Evolutionary conservation across 1,139 yeast genomes (phyloP).

Genomic region (Groenewaldozyma auringiensis): DNA sequence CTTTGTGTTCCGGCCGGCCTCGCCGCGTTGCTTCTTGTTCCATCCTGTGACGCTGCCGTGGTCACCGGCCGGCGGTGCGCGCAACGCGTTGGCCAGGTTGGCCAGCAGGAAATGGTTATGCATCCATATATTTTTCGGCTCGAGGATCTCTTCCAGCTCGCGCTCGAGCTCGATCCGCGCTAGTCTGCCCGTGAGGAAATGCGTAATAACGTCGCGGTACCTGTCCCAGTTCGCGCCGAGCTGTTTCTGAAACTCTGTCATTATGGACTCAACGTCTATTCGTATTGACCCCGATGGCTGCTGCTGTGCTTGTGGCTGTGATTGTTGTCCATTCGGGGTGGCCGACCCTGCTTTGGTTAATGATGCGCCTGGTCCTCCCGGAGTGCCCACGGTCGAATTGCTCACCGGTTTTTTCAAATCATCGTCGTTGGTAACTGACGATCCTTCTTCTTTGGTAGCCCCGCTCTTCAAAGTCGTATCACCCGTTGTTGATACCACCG

Average conservation of each 20-base stretch:
- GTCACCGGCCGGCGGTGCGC: slow-evolving; percentile 59
- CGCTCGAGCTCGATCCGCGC: slow-evolving; percentile 67
- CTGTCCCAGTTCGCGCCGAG: slow-evolving; percentile 78
- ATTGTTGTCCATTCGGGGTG: too few species aligned
- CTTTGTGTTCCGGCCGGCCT: slow-evolving; percentile 19
- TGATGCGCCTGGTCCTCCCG: slow-evolving; percentile 8
- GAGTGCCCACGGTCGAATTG: background rate
- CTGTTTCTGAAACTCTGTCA: slow-evolving; percentile 61
- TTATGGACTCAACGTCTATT: slow-evolving; percentile 63
- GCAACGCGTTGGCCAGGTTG: slow-evolving; percentile 74
- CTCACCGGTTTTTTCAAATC: too few species aligned
- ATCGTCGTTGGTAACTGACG: background rate
- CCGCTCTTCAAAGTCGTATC: background rate
- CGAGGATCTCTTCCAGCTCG: slow-evolving; percentile 49
- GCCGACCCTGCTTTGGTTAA: slow-evolving; percentile 4
- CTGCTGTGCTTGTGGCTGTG: too few species aligned
- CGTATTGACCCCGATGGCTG: slow-evolving; percentile 30
- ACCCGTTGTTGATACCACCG: background rate
- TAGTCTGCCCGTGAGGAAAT: slow-evolving; percentile 54
- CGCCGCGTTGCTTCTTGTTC: slow-evolving; percentile 39
- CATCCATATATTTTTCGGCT: slow-evolving; percentile 43
- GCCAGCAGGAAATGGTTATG: slow-evolving; percentile 80
- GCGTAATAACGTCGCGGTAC: slow-evolving; percentile 71
- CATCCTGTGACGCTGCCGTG: slow-evolving; percentile 38
- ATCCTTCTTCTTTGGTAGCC: slow-evolving; percentile 1